Evolutionary conservation across 169 alveolate genomes (phyloP).

Genomic region (Eimeria tenella): DNA sequence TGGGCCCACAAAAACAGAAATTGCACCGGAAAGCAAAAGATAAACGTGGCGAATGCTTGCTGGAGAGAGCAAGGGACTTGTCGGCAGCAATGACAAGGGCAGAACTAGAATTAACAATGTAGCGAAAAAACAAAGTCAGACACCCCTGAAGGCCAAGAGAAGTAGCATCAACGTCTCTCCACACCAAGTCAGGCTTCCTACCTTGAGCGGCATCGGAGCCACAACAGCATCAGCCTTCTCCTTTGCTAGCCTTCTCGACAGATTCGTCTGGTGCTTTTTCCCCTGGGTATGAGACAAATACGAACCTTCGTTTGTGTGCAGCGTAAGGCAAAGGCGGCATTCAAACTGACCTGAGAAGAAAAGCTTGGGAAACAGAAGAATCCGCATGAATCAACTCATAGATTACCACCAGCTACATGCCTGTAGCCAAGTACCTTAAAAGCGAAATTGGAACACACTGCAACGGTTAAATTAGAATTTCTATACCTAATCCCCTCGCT

Average conservation of each 20-base stretch:
- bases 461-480: too few species aligned
- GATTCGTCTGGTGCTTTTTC: conserved; percentile 90
- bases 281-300: conserved; percentile 99
- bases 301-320: conserved; percentile 98
- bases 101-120: background rate
- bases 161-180: background rate
- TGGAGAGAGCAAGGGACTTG: background rate
- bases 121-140: background rate
- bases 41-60: background rate
- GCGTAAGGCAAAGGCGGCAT: conserved; percentile 97
- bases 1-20: background rate
- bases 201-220: conserved; percentile 89
- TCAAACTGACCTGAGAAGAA: conserved; percentile 83
- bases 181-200: conserved; percentile 18
- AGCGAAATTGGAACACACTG: too few species aligned
- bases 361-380: too few species aligned
- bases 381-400: too few species aligned
- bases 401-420: too few species aligned
- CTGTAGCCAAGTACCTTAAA: too few species aligned
- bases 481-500: background rate
- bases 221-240: conserved; percentile 92
- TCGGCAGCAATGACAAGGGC: background rate
- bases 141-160: background rate
- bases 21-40: background rate
- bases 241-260: conserved; percentile 96